phyloP scores from a whole-genome alignment of 2,329 filamentous ascomycete species.

The Epichloe coenophiala region DNA sequence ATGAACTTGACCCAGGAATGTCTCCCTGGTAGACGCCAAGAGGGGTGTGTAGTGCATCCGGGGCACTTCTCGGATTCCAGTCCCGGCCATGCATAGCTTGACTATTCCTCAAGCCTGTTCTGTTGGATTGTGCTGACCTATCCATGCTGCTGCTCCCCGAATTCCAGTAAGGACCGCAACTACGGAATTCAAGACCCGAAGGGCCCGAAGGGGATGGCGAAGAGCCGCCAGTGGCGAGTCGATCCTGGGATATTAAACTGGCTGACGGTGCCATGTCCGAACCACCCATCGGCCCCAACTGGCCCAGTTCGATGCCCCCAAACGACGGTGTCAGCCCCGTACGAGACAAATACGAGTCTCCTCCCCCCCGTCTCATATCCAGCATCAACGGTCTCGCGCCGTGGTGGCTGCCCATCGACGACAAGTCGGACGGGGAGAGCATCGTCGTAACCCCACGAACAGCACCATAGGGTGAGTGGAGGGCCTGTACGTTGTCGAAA shows the following conservation, averaged over 20 bases:
- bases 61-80: conserved; percentile 1
- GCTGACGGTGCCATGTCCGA: conserved; percentile 45
- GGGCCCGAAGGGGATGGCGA: conserved; percentile 33
- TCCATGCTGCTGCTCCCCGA: conserved; percentile 1
- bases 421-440: conserved; percentile 27
- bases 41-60: neutral
- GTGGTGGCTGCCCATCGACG: conserved; percentile 36
- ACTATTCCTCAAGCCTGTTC: neutral
- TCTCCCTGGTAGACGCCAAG: neutral
- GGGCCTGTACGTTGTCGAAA: conserved; percentile 55
- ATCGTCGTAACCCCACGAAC: conserved; percentile 38
- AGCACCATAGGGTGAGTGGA: conserved; percentile 54
- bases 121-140: neutral
- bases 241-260: conserved; percentile 39
- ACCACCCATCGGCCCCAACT: conserved; percentile 33
- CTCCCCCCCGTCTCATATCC: conserved; percentile 49
- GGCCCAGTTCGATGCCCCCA: conserved; percentile 51
- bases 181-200: conserved; percentile 1
- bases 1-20: conserved; percentile 24
- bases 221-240: conserved; percentile 39
- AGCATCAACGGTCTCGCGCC: conserved; percentile 57
- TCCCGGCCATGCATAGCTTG: neutral
- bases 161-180: conserved; percentile 1
- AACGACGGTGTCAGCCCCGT: conserved; percentile 55
- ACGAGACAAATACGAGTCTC: conserved; percentile 53